phyloP scores from a whole-genome alignment of 2,329 filamentous ascomycete genomes.

The Aspergillus clavatus region DNA sequence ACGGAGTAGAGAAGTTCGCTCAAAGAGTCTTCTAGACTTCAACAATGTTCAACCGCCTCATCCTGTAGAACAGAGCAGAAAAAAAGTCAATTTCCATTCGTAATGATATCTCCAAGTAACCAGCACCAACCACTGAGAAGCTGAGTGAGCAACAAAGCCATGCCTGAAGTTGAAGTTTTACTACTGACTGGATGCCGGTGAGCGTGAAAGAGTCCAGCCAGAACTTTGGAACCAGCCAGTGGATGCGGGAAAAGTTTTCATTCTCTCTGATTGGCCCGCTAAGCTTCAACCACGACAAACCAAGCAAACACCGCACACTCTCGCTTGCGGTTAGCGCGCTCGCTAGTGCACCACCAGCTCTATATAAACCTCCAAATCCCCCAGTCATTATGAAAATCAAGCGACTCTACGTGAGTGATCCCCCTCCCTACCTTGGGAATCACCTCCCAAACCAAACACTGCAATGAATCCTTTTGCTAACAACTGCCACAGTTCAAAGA shows the following conservation, averaged over 20 bases:
- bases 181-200: too few species aligned
- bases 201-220: too few species aligned
- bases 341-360: neutral
- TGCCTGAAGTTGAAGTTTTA: too few species aligned
- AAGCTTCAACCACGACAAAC: constrained; percentile 10
- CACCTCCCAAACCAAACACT: neutral
- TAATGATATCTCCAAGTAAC: too few species aligned
- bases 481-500: constrained; percentile 53
- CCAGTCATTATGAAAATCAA: constrained; percentile 32
- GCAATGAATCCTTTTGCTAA: constrained; percentile 19
- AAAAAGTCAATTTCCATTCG: too few species aligned
- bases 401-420: constrained; percentile 42
- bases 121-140: constrained; percentile 7
- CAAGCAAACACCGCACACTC: constrained; percentile 13
- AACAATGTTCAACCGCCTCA: too few species aligned
- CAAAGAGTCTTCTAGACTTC: too few species aligned
- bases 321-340: constrained; percentile 28
- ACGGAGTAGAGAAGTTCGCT: too few species aligned
- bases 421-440: constrained; percentile 22
- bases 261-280: neutral
- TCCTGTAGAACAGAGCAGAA: too few species aligned
- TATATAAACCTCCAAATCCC: constrained; percentile 27
- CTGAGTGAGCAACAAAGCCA: neutral
- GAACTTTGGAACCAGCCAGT: too few species aligned
- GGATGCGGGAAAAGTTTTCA: constrained; percentile 2